A percentile compares a stretch with the other conserved stretches of the same genome.
Evolutionary conservation across 306 rosid genomes (phyloP).

Genomic region (Pterocarpus macrocarpus): DNA sequence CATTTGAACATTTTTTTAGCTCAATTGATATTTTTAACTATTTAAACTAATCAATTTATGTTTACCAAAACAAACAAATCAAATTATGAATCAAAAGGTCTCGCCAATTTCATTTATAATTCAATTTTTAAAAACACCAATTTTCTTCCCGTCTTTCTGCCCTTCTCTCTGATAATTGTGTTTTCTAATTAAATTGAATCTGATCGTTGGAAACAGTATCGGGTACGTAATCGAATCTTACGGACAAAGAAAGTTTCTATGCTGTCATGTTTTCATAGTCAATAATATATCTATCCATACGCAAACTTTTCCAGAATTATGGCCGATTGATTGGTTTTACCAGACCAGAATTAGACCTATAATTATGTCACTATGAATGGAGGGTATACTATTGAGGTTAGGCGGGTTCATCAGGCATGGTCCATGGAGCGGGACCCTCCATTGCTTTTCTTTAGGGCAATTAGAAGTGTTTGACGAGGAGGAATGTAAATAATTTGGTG

Average conservation of each 20-base stretch:
- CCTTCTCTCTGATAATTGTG: too few relatives aligned
- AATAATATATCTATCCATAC: not conserved
- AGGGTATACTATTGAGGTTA: not conserved
- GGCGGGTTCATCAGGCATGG: slow-evolving; percentile 25
- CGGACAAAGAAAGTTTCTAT: not conserved
- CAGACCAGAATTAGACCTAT: slow-evolving; percentile 21
- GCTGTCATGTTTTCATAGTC: slow-evolving; percentile 8
- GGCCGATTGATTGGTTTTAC: slow-evolving; percentile 37
- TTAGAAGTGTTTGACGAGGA: not conserved
- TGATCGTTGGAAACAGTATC: not conserved
- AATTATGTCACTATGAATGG: not conserved
- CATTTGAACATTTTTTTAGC: too few relatives aligned
- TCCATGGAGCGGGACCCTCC: not conserved
- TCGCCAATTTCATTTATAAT: too few relatives aligned
- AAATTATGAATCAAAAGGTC: too few relatives aligned
- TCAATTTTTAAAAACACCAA: too few relatives aligned
- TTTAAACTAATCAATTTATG: too few relatives aligned
- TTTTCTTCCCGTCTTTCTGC: too few relatives aligned
- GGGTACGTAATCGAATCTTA: not conserved
- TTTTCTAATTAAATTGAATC: not conserved
- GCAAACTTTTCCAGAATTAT: slow-evolving; percentile 37
- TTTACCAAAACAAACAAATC: too few relatives aligned
- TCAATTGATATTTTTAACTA: too few relatives aligned
- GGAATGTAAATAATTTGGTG: not conserved
- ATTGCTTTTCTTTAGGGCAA: not conserved